phyloP scores from a whole-genome alignment of 176 grass and related monocot species.

The Eremochloa ophiuroides region DNA sequence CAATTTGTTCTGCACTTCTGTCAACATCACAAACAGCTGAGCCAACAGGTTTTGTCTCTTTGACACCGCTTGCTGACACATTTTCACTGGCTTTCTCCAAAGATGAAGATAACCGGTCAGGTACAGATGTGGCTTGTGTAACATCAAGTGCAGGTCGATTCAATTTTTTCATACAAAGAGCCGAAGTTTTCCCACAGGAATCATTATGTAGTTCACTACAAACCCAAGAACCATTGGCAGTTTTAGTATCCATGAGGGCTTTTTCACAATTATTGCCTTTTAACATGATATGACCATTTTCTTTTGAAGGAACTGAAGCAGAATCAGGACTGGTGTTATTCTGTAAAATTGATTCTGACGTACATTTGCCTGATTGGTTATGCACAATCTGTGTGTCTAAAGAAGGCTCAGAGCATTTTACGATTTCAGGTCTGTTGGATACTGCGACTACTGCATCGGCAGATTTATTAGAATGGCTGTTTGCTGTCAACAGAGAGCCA shows the following conservation, averaged over 20 bases:
- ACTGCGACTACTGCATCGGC: constrained; percentile 13
- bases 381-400: constrained; percentile 17
- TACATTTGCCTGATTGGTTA: constrained; percentile 17
- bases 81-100: constrained; percentile 44
- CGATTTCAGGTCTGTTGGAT: constrained; percentile 28
- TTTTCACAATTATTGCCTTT: constrained; percentile 10
- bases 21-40: constrained; percentile 18
- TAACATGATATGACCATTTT: neutral
- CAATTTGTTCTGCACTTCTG: constrained; percentile 17
- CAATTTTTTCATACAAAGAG: constrained; percentile 26
- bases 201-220: constrained; percentile 17
- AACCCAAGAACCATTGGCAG: neutral
- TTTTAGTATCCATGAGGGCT: constrained; percentile 18
- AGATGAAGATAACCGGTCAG: constrained; percentile 44
- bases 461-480: constrained; percentile 24
- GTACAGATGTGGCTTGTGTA: constrained; percentile 14
- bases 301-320: constrained; percentile 37
- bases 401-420: constrained; percentile 15
- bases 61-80: constrained; percentile 12
- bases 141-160: constrained; percentile 22
- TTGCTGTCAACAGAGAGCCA: constrained; percentile 24
- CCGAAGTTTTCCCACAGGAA: neutral
- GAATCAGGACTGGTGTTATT: constrained; percentile 29
- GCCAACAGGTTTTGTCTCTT: constrained; percentile 24
- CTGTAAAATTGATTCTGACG: constrained; percentile 21